phyloP scores from a whole-genome alignment of 2,329 filamentous ascomycete species.

The Emericellopsis cladophorae region DNA sequence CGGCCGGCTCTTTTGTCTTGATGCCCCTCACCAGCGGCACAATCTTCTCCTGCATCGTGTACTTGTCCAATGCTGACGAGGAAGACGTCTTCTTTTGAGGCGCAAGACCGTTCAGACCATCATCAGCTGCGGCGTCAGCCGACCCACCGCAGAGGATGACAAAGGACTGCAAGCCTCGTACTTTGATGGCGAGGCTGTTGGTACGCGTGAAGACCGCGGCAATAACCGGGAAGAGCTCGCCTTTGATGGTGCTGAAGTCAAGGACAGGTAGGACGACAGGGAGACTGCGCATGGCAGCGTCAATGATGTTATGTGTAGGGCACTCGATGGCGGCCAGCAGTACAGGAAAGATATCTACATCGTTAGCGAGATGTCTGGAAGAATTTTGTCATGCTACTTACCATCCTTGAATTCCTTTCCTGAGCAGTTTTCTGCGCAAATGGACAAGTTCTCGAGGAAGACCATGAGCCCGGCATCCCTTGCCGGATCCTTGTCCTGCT shows the following conservation, averaged over 20 bases:
- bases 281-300: conserved; percentile 69
- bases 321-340: conserved; percentile 77
- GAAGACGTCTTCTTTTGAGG: conserved; percentile 46
- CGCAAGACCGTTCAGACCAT: conserved; percentile 64
- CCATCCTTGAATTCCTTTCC: conserved; percentile 93
- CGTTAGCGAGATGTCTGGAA: too few relatives aligned
- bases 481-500: conserved; percentile 65
- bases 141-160: conserved; percentile 77
- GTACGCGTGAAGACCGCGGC: conserved; percentile 86
- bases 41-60: conserved; percentile 96
- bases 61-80: conserved; percentile 83
- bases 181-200: conserved; percentile 87
- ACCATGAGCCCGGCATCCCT: conserved; percentile 89
- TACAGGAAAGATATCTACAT: conserved; percentile 72
- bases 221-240: conserved; percentile 88
- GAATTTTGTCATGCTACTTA: conserved; percentile 22
- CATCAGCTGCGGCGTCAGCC: conserved; percentile 35
- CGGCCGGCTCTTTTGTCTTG: conserved; percentile 94
- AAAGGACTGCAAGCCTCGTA: conserved; percentile 82
- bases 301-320: conserved; percentile 77
- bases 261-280: conserved; percentile 74
- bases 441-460: conserved; percentile 68
- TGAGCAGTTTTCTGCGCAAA: conserved; percentile 67
- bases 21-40: conserved; percentile 82
- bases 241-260: conserved; percentile 94